Evolutionary conservation across 208 protist species (phyloP).

Genomic region (Leishmania major): DNA sequence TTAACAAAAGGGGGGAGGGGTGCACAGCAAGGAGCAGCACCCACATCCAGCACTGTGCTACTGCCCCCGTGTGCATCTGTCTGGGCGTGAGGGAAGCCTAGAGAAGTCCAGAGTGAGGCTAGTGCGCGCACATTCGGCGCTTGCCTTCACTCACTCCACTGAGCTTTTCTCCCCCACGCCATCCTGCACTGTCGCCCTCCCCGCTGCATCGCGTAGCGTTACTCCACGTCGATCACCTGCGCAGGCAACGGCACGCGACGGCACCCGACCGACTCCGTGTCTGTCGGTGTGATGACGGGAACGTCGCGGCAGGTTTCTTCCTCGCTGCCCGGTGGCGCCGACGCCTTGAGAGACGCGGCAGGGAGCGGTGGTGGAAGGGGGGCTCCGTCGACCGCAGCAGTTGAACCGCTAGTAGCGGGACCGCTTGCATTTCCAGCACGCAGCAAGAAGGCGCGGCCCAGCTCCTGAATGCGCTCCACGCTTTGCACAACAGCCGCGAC

Average conservation of each 20-base stretch:
- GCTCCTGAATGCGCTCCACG: constrained; percentile 17
- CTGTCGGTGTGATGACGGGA: constrained; percentile 20
- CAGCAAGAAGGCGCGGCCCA: constrained; percentile 10
- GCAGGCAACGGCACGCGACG: constrained; percentile 13
- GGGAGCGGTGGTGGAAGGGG: background rate
- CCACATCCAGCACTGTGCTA: background rate
- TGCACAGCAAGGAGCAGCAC: too few species aligned
- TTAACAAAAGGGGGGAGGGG: background rate
- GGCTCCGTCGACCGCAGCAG: background rate
- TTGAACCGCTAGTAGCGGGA: too few species aligned
- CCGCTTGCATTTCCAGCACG: background rate
- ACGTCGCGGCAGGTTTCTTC: background rate
- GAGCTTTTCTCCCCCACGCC: background rate
- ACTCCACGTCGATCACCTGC: constrained; percentile 33
- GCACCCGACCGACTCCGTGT: constrained; percentile 15
- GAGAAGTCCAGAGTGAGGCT: background rate
- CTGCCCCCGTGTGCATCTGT: background rate
- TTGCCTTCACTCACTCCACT: background rate
- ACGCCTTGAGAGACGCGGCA: background rate
- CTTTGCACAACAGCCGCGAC: background rate
- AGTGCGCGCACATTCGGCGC: background rate
- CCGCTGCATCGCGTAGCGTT: background rate
- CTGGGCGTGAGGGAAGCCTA: background rate
- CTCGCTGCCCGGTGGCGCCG: background rate
- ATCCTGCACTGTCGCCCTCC: background rate